phyloP scores from a whole-genome alignment of 2,329 filamentous ascomycete species.

The Arthrobotrys conoides region DNA sequence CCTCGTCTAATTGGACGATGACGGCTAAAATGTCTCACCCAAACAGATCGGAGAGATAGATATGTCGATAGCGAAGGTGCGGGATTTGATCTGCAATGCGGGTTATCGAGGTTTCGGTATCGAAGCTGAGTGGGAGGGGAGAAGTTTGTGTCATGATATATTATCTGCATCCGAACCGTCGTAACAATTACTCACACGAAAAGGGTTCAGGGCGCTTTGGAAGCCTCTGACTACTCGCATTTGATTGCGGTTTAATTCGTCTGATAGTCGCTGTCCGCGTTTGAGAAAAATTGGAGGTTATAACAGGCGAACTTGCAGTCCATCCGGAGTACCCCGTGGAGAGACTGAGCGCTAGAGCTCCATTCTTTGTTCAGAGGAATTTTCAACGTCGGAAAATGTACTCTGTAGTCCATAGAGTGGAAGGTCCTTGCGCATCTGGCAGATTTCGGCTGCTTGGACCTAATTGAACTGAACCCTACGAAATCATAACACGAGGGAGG shows the following conservation, averaged over 20 bases:
- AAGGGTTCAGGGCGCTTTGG: slow-evolving; percentile 1
- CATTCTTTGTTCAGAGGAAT: not conserved
- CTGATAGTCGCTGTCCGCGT: slow-evolving; percentile 19
- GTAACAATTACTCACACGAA: not conserved
- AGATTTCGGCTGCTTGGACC: slow-evolving; percentile 36
- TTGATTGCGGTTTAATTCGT: slow-evolving; percentile 5
- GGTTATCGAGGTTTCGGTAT: slow-evolving; percentile 51
- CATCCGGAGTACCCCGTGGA: slow-evolving; percentile 22
- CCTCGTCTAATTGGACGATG: slow-evolving; percentile 60
- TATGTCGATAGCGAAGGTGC: slow-evolving; percentile 50
- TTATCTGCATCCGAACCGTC: not conserved
- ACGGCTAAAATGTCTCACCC: slow-evolving; percentile 60
- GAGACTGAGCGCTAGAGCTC: not conserved
- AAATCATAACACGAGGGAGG: slow-evolving; percentile 7
- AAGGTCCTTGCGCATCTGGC: slow-evolving; percentile 46
- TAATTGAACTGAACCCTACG: slow-evolving; percentile 22
- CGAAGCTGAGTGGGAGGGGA: slow-evolving; percentile 8
- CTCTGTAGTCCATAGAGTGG: slow-evolving; percentile 10
- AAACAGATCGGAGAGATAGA: slow-evolving; percentile 60
- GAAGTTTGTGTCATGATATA: slow-evolving; percentile 14
- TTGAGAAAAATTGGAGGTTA: slow-evolving; percentile 19
- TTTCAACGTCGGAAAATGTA: slow-evolving; percentile 14
- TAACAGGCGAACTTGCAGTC: slow-evolving; percentile 6
- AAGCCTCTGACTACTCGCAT: not conserved
- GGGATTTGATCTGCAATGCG: slow-evolving; percentile 59